Percentiles rank a stretch among this genome's conserved stretches.
Evolutionary conservation across 208 protist genomes (phyloP).

Genomic region (Trypanosoma cruzi): DNA sequence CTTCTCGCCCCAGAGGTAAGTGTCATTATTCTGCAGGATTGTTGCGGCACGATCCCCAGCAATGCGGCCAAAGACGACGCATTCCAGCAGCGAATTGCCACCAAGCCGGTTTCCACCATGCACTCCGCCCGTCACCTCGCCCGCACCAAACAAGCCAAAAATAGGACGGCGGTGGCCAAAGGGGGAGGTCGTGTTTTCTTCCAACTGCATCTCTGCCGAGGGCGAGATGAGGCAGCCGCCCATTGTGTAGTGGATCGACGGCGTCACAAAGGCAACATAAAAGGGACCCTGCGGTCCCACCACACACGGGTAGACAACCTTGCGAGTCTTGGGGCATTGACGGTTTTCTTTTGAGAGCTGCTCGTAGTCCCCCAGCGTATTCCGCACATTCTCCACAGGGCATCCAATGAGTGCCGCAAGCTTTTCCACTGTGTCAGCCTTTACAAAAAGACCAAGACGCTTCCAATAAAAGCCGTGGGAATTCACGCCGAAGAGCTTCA

Average conservation of each 20-base stretch:
- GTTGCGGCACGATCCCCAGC: constrained; percentile 74
- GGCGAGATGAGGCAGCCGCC: constrained; percentile 93
- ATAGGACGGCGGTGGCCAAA: constrained; percentile 69
- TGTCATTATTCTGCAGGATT: constrained; percentile 49
- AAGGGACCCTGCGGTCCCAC: constrained; percentile 63
- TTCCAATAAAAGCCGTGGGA: constrained; percentile 82
- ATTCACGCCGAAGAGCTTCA: constrained; percentile 75
- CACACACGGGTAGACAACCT: constrained; percentile 79
- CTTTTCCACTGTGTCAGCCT: constrained; percentile 44
- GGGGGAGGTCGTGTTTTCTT: constrained; percentile 28
- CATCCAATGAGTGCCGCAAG: constrained; percentile 63
- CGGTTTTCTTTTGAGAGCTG: constrained; percentile 34
- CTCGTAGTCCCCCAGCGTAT: constrained; percentile 70
- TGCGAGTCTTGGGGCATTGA: constrained; percentile 67
- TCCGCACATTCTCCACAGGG: constrained; percentile 45
- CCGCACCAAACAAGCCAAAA: constrained; percentile 93
- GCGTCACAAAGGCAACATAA: constrained; percentile 92
- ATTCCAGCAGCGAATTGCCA: constrained; percentile 97
- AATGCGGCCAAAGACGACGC: constrained; percentile 93
- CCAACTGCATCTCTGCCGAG: constrained; percentile 66
- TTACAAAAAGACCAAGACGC: constrained; percentile 72
- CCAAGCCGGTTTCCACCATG: constrained; percentile 97
- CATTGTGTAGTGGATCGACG: constrained; percentile 98
- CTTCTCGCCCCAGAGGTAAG: constrained; percentile 34
- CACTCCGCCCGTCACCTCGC: constrained; percentile 96